Evolutionary conservation across 768 basidiomycete species (phyloP), one percentile per base, ranked within the genome.

Genomic region (Tricholoma hemisulphureum): DNA sequence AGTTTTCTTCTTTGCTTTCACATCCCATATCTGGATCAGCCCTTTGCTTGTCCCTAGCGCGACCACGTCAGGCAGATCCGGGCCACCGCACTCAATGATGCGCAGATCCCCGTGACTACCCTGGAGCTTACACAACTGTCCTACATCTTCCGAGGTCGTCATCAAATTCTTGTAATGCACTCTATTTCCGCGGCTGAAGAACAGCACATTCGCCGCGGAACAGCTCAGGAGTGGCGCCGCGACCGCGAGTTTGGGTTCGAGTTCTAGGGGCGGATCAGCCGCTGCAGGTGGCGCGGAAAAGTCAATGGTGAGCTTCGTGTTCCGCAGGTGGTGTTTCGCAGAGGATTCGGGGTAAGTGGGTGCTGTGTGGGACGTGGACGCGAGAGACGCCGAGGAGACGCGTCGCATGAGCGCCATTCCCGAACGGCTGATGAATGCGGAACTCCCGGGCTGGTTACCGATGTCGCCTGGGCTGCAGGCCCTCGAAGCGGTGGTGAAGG

Each of bases 11-110:
- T 82, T 81, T 11, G 82, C 70, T 54, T 79, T 77, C 41, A 83
- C 71, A 63, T 93, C 90, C 86, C 88, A 93, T 11, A 92, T 74
- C 70, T 90, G 88, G 14, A 93, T 76, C 11, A 79, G 71, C 2
- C 89, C 90, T 21, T 76, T 79, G 56, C 79, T 79, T 8, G 86
- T 85, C 1, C 83, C 84, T 16, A 90, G 68, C 1, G 88, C 87
- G 29, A 92, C 74, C 46, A 80, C 58, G 34, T 79, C 73, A 23
- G 69, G 67, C 31, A 70, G 66, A 16, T 71, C 68, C 16, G 37
- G 54, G 50, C 74, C 68, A 31, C 67, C 78, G 57, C 77, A 79
- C 41, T 73, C 73, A 39, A 85, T 67, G 5, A 78, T 68, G 18
- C 71, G 72, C 55, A 84, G 61, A 49, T 75, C 71, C 1, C 84